Evolutionary conservation across 495 filamentous ascomycete genomes (phyloP).

Genomic region (Penicillium fimorum): DNA sequence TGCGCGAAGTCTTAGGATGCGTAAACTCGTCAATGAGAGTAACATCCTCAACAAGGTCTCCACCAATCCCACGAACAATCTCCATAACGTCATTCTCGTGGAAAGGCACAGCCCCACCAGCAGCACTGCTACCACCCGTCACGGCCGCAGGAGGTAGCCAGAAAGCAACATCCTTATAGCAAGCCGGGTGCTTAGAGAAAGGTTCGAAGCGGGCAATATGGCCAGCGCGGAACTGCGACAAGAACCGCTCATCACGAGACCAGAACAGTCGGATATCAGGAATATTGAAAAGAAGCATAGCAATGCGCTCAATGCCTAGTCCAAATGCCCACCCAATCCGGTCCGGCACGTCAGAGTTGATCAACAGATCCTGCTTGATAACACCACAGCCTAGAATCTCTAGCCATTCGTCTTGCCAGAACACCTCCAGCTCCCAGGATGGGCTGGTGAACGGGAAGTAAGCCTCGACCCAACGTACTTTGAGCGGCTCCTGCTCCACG

Average conservation of each 20-base stretch:
- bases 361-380: constrained; percentile 73
- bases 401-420: constrained; percentile 92
- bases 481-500: constrained; percentile 62
- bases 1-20: constrained; percentile 80
- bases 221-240: constrained; percentile 72
- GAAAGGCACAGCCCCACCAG: constrained; percentile 56
- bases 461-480: constrained; percentile 90
- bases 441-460: constrained; percentile 96
- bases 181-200: constrained; percentile 86
- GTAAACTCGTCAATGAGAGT: constrained; percentile 77
- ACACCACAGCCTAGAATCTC: constrained; percentile 95
- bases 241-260: constrained; percentile 79
- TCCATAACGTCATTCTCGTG: constrained; percentile 99
- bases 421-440: constrained; percentile 93
- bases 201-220: constrained; percentile 70
- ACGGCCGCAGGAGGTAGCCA: constrained; percentile 65
- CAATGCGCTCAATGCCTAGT: constrained; percentile 86
- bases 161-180: constrained; percentile 89
- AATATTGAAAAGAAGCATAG: constrained; percentile 94
- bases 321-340: constrained; percentile 95
- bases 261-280: constrained; percentile 98
- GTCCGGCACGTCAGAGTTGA: constrained; percentile 69
- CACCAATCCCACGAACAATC: constrained; percentile 73
- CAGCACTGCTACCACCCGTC: constrained; percentile 44
- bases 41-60: constrained; percentile 86